Evolutionary conservation across 176 grass and related monocot genomes (phyloP).

Genomic region (Zea mays): DNA sequence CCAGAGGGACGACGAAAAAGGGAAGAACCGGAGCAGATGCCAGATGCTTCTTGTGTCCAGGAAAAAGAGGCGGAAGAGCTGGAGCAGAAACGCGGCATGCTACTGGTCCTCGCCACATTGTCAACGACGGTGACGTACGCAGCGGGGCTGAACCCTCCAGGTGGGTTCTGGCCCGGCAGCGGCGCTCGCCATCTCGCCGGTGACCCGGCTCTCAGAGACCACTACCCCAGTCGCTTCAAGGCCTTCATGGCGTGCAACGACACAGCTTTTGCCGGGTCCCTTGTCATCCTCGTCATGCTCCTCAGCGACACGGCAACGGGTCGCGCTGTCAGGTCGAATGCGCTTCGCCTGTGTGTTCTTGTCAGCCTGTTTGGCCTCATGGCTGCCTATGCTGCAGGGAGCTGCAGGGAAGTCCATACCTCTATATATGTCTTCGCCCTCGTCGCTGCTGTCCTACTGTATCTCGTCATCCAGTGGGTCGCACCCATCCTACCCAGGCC

Average conservation of each 20-base stretch:
- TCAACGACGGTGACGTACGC: conserved; percentile 39
- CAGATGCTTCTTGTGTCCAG: too few relatives aligned
- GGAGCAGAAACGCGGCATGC: conserved; percentile 33
- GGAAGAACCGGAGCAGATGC: too few relatives aligned
- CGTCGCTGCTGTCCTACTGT: conserved; percentile 28
- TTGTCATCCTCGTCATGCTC: conserved; percentile 46
- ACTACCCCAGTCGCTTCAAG: conserved; percentile 41
- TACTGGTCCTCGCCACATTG: conserved; percentile 48
- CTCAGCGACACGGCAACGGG: conserved; percentile 27
- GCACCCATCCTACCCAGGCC: conserved; percentile 30
- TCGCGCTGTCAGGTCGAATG: conserved; percentile 28
- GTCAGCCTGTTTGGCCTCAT: conserved; percentile 37
- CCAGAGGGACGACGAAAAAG: too few relatives aligned
- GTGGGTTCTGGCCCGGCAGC: conserved; percentile 37
- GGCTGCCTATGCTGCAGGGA: conserved; percentile 42
- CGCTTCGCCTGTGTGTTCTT: conserved; percentile 33
- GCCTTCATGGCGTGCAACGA: conserved; percentile 40
- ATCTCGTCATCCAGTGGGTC: conserved; percentile 32
- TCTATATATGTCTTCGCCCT: conserved; percentile 42
- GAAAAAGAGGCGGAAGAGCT: too few relatives aligned
- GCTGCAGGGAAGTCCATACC: conserved; percentile 36
- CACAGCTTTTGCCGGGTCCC: conserved; percentile 36
- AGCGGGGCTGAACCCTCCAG: conserved; percentile 35
- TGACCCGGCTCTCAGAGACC: conserved; percentile 24
- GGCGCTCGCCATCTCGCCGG: conserved; percentile 5